Conservation (phyloP, 768 basidiomycete genomes). For the Suillus variegatus region DNA sequence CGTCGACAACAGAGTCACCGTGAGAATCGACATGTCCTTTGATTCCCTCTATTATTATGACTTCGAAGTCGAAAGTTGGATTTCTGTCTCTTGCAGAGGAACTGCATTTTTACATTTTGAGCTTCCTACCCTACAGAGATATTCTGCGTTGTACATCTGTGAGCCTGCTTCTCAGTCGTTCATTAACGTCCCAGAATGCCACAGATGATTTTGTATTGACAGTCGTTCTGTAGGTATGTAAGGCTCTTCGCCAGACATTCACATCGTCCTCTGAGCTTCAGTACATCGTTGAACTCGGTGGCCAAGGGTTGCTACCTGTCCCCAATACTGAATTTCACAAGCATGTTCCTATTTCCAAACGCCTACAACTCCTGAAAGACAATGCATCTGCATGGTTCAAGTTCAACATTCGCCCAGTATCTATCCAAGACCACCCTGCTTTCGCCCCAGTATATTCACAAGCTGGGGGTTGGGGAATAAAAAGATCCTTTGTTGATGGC, state of each 20-base stretch:
- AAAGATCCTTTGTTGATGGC: background rate
- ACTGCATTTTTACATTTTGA: background rate
- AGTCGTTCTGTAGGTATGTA: background rate
- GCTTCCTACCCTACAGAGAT: background rate
- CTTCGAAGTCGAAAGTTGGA: too few relatives aligned
- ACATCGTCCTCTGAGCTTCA: constrained; percentile 2
- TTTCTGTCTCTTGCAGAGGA: background rate
- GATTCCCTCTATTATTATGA: too few relatives aligned
- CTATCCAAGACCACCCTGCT: background rate
- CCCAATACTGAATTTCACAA: background rate
- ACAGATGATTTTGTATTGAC: too few relatives aligned
- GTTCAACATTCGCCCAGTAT: background rate
- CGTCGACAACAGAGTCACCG: too few relatives aligned
- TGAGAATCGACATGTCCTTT: too few relatives aligned
- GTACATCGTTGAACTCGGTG: constrained; percentile 4
- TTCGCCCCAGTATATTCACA: too few relatives aligned
- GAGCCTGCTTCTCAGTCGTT: background rate
- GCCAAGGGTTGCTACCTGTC: background rate
- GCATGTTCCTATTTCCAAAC: background rate
- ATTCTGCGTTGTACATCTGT: constrained; percentile 3
- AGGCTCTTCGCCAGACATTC: background rate
- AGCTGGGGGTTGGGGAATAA: too few relatives aligned
- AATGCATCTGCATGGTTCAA: constrained; percentile 1
- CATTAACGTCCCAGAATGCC: too few relatives aligned
- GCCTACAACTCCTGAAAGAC: background rate